Evolutionary conservation across 768 basidiomycete genomes (phyloP).

Genomic region (Auriscalpium microsporum): DNA sequence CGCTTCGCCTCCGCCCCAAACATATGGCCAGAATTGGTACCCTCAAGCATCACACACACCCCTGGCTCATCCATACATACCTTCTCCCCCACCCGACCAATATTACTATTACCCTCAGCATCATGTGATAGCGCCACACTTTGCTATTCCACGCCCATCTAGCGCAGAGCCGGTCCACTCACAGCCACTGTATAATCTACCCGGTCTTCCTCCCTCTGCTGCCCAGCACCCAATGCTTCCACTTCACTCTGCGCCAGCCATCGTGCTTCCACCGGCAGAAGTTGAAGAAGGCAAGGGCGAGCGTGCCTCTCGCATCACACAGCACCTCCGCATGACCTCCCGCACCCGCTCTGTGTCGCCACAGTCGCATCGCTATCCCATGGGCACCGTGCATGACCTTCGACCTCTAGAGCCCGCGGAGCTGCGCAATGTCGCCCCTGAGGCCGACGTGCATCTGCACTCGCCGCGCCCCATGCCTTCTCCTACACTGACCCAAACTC

Average conservation of each 20-base stretch:
- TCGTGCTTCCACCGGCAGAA: constrained; percentile 18
- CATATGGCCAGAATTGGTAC: constrained; percentile 33
- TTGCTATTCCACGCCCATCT: constrained; percentile 36
- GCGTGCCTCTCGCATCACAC: constrained; percentile 48
- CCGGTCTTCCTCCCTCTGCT: constrained; percentile 29
- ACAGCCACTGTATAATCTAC: constrained; percentile 22
- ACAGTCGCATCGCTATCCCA: constrained; percentile 44
- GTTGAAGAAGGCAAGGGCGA: constrained; percentile 55
- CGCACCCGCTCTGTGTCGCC: constrained; percentile 58
- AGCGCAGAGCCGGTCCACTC: constrained; percentile 39
- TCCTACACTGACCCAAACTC: constrained; percentile 49
- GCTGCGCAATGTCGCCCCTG: neutral
- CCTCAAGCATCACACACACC: constrained; percentile 24
- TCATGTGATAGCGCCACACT: constrained; percentile 14
- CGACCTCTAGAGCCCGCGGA: constrained; percentile 4
- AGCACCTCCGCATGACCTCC: constrained; percentile 48
- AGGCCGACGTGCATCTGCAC: neutral
- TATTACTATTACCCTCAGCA: constrained; percentile 26
- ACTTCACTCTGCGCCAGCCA: constrained; percentile 5
- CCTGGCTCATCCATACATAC: constrained; percentile 21
- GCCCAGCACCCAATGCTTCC: constrained; percentile 25
- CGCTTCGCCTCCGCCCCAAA: constrained; percentile 8
- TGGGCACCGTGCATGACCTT: constrained; percentile 21
- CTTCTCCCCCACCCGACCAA: constrained; percentile 20
- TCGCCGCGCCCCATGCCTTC: constrained; percentile 67